Evolutionary conservation across 1,139 yeast species (phyloP), one percentile per base, ranked within the genome.

Genomic region (Yamadazyma oceani): DNA sequence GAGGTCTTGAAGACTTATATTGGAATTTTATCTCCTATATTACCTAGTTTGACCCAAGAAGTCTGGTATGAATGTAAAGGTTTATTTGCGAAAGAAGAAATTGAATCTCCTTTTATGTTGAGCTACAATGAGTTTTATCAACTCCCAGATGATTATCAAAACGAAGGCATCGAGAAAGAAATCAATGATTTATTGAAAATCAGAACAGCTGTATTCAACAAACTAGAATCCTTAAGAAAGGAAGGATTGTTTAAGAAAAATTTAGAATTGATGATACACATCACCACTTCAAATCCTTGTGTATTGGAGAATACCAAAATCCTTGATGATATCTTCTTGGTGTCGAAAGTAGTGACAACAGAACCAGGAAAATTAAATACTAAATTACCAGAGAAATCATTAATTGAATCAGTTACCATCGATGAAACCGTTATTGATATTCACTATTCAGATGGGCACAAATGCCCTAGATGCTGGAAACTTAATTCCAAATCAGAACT

Each of bases 381-480:
- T 15, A 24, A 6, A 6, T 7, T 12, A 2, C 17, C 26, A 11
- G 25, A 19, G 2, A 37, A 29, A 28, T 37, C 16, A 26, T 37
- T 38, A 38, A 38, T 34, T 37, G 51, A 34, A 23, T 19, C 36
- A 2, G 31, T 48, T 3, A 49, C 42, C 0, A 42, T 66, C 4
- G 64, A 58, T 16, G 69, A 61, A 10, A 38, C 29, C n/a, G n/a
- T 19, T 4, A 29, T 45, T 2, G 34, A 26, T 7, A 48, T 76
- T 2, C 45, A 48, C 1, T 59, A 78, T 5, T 51, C 64, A 10
- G 71, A 60, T 0, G 55, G 63, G 4, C 62, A 64, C 37, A 88
- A 88, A 53, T 92, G 98, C 57, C 95, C 96, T 2, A 74, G 98
- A 54, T 92, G 98, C 60, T 92, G 98, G 98, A 87, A 87, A 53